Conservation (phyloP, 768 basidiomycete species). For the Pleurotus pulmonarius region DNA sequence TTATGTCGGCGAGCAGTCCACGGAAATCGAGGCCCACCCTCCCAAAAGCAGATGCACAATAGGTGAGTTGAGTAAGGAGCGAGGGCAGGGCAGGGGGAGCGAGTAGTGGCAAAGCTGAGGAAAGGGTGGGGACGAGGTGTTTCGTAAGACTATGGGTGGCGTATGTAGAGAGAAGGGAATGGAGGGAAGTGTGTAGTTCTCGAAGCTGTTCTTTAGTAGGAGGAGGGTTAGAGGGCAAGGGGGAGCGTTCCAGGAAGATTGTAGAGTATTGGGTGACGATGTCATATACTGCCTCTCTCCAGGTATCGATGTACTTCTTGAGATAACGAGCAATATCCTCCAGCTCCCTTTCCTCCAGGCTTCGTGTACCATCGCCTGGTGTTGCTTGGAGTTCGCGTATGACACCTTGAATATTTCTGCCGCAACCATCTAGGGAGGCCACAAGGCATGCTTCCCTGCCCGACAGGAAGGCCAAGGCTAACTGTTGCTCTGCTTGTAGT, state of each 20-base stretch:
- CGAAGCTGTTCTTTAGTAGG: slow-evolving; percentile 11
- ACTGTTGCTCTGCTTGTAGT: slow-evolving; percentile 58
- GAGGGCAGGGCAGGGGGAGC: slow-evolving; percentile 69
- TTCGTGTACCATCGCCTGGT: slow-evolving; percentile 20
- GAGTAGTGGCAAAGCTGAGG: slow-evolving; percentile 57
- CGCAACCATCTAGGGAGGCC: slow-evolving; percentile 48
- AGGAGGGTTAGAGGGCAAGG: slow-evolving; percentile 23
- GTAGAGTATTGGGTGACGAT: slow-evolving; percentile 86
- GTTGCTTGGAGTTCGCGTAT: slow-evolving; percentile 10
- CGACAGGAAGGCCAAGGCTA: slow-evolving; percentile 83
- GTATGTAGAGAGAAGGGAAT: slow-evolving; percentile 61
- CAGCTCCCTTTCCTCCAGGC: slow-evolving; percentile 54
- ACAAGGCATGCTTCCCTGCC: slow-evolving; percentile 62
- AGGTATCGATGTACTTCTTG: slow-evolving; percentile 84
- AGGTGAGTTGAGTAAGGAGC: slow-evolving; percentile 88
- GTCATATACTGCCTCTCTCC: slow-evolving; percentile 92
- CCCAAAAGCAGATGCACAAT: slow-evolving; percentile 88
- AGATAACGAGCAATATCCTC: slow-evolving; percentile 76
- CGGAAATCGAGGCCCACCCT: slow-evolving; percentile 93
- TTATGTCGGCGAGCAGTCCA: slow-evolving; percentile 57
- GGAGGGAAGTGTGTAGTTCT: slow-evolving; percentile 28
- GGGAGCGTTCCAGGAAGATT: slow-evolving; percentile 77
- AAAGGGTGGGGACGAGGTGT: slow-evolving; percentile 57
- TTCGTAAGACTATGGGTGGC: slow-evolving; percentile 55
- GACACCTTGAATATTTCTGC: slow-evolving; percentile 41